These are phyloP conservation scores for Diplocarpon rosae DNA, from an alignment of 2,329 filamentous ascomycete species.

Conservation along the genomic window DNA sequence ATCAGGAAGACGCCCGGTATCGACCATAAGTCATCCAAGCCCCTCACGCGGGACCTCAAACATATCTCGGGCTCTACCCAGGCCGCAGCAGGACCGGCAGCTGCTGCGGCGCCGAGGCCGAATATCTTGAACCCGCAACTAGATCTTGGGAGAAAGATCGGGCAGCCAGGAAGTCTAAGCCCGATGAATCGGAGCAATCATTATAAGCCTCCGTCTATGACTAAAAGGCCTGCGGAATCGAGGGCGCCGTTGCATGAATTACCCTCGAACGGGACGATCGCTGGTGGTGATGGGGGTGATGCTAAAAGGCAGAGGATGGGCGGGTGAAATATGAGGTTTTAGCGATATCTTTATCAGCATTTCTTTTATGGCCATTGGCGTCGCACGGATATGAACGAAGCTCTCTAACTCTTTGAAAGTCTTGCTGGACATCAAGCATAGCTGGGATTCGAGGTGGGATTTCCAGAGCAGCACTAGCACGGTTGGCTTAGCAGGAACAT, in stretches of 20 bases:
- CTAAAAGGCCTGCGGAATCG: constrained; percentile 17
- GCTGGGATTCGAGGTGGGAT: too few relatives aligned
- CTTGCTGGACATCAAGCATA: not conserved
- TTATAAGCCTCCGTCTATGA: constrained; percentile 48
- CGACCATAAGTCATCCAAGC: constrained; percentile 66
- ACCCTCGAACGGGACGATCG: constrained; percentile 21
- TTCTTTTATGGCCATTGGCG: not conserved
- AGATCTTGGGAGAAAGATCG: constrained; percentile 45
- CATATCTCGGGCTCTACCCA: constrained; percentile 35
- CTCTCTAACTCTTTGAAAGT: not conserved
- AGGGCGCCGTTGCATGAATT: constrained; percentile 24
- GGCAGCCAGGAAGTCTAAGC: constrained; percentile 43
- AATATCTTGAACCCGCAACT: constrained; percentile 42
- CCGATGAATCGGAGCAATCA: constrained; percentile 42
- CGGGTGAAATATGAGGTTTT: constrained; percentile 8
- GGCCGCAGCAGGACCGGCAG: constrained; percentile 5
- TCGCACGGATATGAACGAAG: not conserved
- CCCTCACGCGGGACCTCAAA: constrained; percentile 48
- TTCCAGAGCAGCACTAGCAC: not conserved
- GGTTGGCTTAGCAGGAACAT: not conserved
- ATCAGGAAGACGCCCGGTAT: constrained; percentile 83
- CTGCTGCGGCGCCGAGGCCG: constrained; percentile 22
- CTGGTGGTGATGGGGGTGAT: constrained; percentile 17
- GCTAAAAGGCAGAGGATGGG: constrained; percentile 26
- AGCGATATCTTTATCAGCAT: not conserved